These are phyloP conservation scores for Aspergillus latus DNA, from an alignment of 2,329 filamentous ascomycete species.

Conservation along the genomic window DNA sequence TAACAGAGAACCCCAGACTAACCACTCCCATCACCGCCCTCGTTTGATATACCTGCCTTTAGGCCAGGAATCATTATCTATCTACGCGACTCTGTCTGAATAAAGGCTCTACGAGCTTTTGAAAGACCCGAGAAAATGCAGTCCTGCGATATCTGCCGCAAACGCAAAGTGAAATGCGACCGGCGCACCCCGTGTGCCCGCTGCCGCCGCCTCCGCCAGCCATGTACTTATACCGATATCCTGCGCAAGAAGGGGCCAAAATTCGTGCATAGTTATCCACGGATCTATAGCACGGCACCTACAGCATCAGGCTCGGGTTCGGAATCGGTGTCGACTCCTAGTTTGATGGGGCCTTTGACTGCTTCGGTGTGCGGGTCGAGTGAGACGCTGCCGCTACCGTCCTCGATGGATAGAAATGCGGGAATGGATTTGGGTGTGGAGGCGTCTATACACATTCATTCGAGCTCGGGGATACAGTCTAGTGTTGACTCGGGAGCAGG, in stretches of 20 bases:
- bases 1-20: too few relatives aligned
- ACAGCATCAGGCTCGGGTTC: not conserved
- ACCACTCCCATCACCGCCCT: too few relatives aligned
- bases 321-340: not conserved
- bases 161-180: constrained; percentile 12
- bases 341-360: not conserved
- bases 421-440: not conserved
- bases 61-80: too few relatives aligned
- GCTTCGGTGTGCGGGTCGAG: not conserved
- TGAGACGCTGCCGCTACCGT: not conserved
- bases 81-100: too few relatives aligned
- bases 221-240: constrained; percentile 8
- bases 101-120: too few relatives aligned
- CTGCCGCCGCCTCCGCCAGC: constrained; percentile 1
- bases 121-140: not conserved
- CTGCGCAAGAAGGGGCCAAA: constrained; percentile 6
- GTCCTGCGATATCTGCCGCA: constrained; percentile 11
- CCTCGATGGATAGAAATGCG: not conserved
- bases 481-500: not conserved
- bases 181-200: constrained; percentile 3
- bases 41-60: too few relatives aligned
- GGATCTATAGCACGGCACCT: not conserved
- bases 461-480: not conserved
- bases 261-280: constrained; percentile 6
- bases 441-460: not conserved